phyloP scores from a whole-genome alignment of 2,329 filamentous ascomycete species.

The Exophiala xenobiotica region DNA sequence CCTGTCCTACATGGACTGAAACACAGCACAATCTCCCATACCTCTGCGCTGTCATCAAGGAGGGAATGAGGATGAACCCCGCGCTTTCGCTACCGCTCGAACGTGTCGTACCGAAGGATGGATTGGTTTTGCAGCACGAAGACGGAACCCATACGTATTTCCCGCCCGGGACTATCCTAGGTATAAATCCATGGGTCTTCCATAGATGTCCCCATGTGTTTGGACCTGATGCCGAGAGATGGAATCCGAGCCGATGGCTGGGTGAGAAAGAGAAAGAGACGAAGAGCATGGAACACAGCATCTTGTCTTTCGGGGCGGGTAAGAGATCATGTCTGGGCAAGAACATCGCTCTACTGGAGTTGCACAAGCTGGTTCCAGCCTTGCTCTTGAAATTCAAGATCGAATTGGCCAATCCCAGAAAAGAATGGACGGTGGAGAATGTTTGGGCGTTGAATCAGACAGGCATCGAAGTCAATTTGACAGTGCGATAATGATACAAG shows the following conservation, averaged over 20 bases:
- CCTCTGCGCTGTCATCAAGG: slow-evolving; percentile 38
- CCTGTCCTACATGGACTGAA: slow-evolving; percentile 34
- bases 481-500: slow-evolving; percentile 4
- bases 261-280: slow-evolving; percentile 19
- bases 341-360: slow-evolving; percentile 33
- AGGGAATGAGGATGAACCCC: slow-evolving; percentile 40
- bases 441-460: slow-evolving; percentile 30
- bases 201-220: slow-evolving; percentile 31
- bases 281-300: slow-evolving; percentile 29
- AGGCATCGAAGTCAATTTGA: slow-evolving; percentile 23
- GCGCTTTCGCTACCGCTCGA: slow-evolving; percentile 38
- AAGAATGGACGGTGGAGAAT: slow-evolving; percentile 27
- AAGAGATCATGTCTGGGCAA: slow-evolving; percentile 33
- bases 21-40: slow-evolving; percentile 35
- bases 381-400: slow-evolving; percentile 27
- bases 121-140: slow-evolving; percentile 34
- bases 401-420: slow-evolving; percentile 16
- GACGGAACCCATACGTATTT: slow-evolving; percentile 24
- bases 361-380: slow-evolving; percentile 30
- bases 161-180: slow-evolving; percentile 35
- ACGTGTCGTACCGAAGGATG: slow-evolving; percentile 36
- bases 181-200: slow-evolving; percentile 37
- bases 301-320: slow-evolving; percentile 32
- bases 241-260: slow-evolving; percentile 36
- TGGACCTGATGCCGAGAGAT: slow-evolving; percentile 29